A percentile compares a stretch with the other conserved stretches of the same genome.
Evolutionary conservation across 2,329 filamentous ascomycete species (phyloP).

Genomic region (Orbilia ellipsospora): DNA sequence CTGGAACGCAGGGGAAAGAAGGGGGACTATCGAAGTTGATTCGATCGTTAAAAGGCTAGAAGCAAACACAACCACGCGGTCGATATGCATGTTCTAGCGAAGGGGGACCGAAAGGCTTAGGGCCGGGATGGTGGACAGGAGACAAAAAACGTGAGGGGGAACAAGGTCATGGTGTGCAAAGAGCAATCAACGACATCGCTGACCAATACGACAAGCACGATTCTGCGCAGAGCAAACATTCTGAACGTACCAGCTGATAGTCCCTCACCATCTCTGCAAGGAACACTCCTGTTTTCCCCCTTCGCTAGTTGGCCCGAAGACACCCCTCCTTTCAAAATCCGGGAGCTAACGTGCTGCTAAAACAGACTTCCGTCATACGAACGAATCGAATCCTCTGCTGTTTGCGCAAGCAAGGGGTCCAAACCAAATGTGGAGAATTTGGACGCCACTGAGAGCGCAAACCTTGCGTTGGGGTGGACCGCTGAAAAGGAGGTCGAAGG

Average conservation of each 20-base stretch:
- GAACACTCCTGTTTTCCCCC: conserved; percentile 14
- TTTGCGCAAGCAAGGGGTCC: conserved; percentile 43
- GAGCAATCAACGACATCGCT: conserved; percentile 12
- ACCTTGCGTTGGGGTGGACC: conserved; percentile 8
- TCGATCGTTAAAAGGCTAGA: conserved; percentile 13
- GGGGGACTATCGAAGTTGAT: conserved; percentile 1
- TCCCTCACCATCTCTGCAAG: conserved; percentile 29
- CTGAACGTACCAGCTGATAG: conserved; percentile 26
- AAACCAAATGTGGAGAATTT: conserved; percentile 30
- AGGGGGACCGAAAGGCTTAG: conserved; percentile 1
- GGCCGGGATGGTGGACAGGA: conserved; percentile 7
- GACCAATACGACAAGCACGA: conserved; percentile 5
- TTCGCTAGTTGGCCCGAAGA: neutral
- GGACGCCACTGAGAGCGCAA: conserved; percentile 31
- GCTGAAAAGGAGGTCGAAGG: neutral
- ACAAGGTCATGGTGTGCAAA: neutral
- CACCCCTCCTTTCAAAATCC: too few relatives aligned
- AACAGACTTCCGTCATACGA: neutral
- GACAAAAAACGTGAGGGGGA: conserved; percentile 3
- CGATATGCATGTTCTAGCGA: conserved; percentile 11
- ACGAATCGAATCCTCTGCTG: conserved; percentile 25
- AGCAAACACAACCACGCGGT: conserved; percentile 13
- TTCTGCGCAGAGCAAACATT: conserved; percentile 39
- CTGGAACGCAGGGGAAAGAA: conserved; percentile 5
- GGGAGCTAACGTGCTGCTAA: too few relatives aligned